Evolutionary conservation across 1,284 basidiomycete species (phyloP).

Genomic region (Cutaneotrichosporon sp.): DNA sequence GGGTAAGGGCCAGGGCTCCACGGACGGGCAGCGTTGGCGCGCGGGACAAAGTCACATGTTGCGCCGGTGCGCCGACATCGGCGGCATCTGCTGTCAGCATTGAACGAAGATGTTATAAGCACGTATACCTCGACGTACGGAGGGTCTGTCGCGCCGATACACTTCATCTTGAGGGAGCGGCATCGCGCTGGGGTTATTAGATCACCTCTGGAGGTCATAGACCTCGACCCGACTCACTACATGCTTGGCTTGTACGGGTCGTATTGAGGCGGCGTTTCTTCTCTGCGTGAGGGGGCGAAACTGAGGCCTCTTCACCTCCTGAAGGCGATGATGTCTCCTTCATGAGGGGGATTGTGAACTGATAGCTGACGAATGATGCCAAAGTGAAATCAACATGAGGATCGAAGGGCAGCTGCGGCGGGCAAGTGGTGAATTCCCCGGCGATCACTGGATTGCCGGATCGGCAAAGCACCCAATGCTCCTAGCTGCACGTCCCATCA

Average conservation of each 20-base stretch:
- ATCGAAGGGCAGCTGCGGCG: too few relatives aligned
- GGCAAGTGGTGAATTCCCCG: too few relatives aligned
- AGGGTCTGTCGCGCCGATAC: constrained; percentile 22
- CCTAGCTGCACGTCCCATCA: too few relatives aligned
- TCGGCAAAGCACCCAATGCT: too few relatives aligned
- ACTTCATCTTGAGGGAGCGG: constrained; percentile 23
- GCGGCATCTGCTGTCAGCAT: constrained; percentile 10
- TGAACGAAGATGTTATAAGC: too few relatives aligned
- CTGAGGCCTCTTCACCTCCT: neutral
- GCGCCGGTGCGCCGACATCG: constrained; percentile 19
- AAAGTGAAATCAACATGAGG: too few relatives aligned
- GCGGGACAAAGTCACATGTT: constrained; percentile 21
- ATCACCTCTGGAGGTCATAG: neutral
- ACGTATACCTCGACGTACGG: constrained; percentile 18
- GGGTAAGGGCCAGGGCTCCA: constrained; percentile 18
- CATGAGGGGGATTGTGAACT: too few relatives aligned
- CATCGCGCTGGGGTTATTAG: constrained; percentile 14
- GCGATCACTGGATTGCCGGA: too few relatives aligned
- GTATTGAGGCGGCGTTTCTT: constrained; percentile 19
- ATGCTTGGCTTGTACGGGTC: constrained; percentile 20
- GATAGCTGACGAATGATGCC: too few relatives aligned
- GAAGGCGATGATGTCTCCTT: neutral
- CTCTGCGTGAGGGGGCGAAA: neutral
- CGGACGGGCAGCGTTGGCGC: constrained; percentile 19
- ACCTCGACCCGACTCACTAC: constrained; percentile 10